Conservation (phyloP, 352 stramenopile species). For the Thalassiosira hispida region DNA sequence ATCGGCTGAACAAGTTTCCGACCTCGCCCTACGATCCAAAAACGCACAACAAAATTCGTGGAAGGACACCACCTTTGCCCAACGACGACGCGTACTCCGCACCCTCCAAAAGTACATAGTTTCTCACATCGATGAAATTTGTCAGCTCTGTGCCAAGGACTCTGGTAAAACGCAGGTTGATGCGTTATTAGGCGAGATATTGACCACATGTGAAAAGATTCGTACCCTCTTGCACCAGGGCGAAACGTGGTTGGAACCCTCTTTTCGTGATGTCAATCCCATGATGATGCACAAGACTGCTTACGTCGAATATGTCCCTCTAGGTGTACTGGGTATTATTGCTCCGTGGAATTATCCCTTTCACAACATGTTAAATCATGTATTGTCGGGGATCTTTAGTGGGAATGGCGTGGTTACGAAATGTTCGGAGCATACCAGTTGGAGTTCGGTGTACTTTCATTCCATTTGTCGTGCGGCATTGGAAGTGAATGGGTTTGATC, state of each 20-base stretch:
- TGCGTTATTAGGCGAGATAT: conserved; percentile 82
- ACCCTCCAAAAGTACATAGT: conserved; percentile 88
- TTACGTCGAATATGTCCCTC: conserved; percentile 89
- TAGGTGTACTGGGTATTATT: conserved; percentile 89
- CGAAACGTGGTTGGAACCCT: conserved; percentile 82
- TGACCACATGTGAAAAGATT: conserved; percentile 91
- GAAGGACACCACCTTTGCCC: conserved; percentile 84
- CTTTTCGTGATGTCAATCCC: conserved; percentile 77
- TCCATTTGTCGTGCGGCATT: conserved; percentile 82
- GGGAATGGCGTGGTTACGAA: conserved; percentile 91
- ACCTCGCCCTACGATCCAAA: conserved; percentile 74
- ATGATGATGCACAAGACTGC: conserved; percentile 90
- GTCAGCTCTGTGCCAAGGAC: conserved; percentile 80
- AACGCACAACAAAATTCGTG: conserved; percentile 86
- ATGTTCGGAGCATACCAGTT: conserved; percentile 89
- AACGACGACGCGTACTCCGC: conserved; percentile 84
- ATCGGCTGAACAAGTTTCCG: conserved; percentile 76
- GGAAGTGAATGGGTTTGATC: conserved; percentile 83
- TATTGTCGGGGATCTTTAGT: conserved; percentile 88
- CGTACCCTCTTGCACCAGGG: conserved; percentile 84
- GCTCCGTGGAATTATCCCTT: conserved; percentile 92
- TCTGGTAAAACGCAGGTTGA: conserved; percentile 88
- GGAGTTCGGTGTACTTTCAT: conserved; percentile 85
- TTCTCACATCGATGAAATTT: conserved; percentile 86
- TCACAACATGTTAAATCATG: conserved; percentile 91